Percentiles rank a stretch among this genome's conserved stretches.
phyloP scores from a whole-genome alignment of 371 early-diverging fungal genomes.

The Synchytrium microbalum region DNA sequence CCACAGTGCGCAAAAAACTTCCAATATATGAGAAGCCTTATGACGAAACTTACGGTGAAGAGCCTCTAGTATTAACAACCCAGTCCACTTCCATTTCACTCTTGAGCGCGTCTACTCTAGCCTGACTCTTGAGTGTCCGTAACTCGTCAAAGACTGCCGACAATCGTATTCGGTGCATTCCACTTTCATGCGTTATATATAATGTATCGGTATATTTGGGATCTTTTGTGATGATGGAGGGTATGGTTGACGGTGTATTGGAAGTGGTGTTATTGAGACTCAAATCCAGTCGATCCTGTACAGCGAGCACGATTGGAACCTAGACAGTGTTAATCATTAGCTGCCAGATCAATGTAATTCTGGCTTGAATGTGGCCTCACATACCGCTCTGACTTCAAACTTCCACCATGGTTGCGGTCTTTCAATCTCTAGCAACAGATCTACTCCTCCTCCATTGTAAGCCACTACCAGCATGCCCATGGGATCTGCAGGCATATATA shows the following conservation, averaged over 20 bases:
- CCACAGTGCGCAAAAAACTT: background rate
- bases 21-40: background rate
- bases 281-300: background rate
- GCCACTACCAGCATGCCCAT: background rate
- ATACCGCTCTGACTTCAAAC: background rate
- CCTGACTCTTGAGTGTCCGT: background rate
- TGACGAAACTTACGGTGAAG: background rate
- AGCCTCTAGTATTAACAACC: slow-evolving; percentile 7
- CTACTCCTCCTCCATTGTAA: background rate
- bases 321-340: no score
- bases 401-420: background rate
- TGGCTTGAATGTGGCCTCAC: no score
- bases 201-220: slow-evolving; percentile 23
- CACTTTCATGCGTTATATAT: slow-evolving; percentile 16
- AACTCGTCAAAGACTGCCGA: slow-evolving; percentile 4
- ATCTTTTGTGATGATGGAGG: slow-evolving; percentile 9
- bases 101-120: background rate
- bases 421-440: background rate
- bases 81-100: slow-evolving; percentile 8
- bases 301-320: no score
- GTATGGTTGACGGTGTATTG: background rate
- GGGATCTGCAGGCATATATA: background rate
- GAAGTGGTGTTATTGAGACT: background rate
- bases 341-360: no score
- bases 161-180: slow-evolving; percentile 20